Base-by-base conservation (phyloP, 805 yeast species). In the Lachancea mirantina region DNA sequence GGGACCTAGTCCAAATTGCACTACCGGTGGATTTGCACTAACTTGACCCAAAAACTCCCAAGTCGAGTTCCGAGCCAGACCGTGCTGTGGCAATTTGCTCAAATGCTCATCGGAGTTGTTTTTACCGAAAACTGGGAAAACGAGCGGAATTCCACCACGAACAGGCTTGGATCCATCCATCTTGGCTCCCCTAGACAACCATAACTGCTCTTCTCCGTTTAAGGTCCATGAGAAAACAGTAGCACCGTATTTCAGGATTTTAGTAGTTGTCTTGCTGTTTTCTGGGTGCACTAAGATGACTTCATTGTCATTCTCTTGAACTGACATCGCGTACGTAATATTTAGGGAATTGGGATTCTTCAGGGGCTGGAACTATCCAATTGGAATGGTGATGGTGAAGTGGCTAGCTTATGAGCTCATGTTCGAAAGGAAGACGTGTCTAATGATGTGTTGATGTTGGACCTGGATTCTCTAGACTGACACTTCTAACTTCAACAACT, bases 21-120 rank as follows among this genome's bases (percentile, higher is more conserved):
- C 82, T 4, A 94, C 76, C 33, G 88, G 82, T 18, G 84, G 82
- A 27, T 64, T 59, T 33, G 70, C 77, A 21, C 68, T 67, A 13
- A 80, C 74, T 60, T 85, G 89, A 23, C 98, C 98, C 40, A 92
- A 67, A 47, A 88, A 84, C 58, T 92, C 96, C 98, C 98, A 92
- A 2, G 69, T 63, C 9, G 89, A 78, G 57, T 74, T 80, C 59
- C 98, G 72, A 13, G 95, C 98, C 63, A 92, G 83, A 2, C 98
- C 98, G 55, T 92, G 98, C 63, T 92, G 97, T 13, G 96, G 96
- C 43, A 92, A 70, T 21, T 70, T 57, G 32, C 65, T 67, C 23
- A 87, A 74, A 22, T 64, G 61, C 3, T 83, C 82, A 35, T 64
- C 68, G 6, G 71, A 67, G 19, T 68, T 65, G 43, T 77, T 58